Percentiles rank a stretch among this genome's conserved stretches.
phyloP scores from a whole-genome alignment of 1,284 basidiomycete species.

The Trametes hirsuta region DNA sequence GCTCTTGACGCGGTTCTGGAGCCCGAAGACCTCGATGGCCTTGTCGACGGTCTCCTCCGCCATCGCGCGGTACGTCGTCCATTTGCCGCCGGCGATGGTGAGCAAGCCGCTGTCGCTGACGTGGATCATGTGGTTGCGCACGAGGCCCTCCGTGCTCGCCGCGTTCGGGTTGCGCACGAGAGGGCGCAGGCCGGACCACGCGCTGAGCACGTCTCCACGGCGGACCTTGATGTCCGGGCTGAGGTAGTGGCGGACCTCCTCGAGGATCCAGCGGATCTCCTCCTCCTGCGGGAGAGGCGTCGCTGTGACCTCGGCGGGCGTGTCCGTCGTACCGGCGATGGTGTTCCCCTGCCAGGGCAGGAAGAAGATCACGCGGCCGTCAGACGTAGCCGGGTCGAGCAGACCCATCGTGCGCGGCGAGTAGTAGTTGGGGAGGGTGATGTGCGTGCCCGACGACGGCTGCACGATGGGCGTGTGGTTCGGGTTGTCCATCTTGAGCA shows the following conservation, averaged over 20 bases:
- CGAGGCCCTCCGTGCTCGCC: constrained; percentile 84
- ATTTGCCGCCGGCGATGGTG: constrained; percentile 97
- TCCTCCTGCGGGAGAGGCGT: constrained; percentile 90
- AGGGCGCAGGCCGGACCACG: constrained; percentile 93
- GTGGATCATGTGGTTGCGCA: constrained; percentile 95
- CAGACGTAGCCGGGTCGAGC: constrained; percentile 93
- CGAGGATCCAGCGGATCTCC: constrained; percentile 96
- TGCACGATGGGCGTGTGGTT: constrained; percentile 87
- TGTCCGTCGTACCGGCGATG: constrained; percentile 96
- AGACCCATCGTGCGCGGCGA: constrained; percentile 95
- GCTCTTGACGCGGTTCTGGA: constrained; percentile 58
- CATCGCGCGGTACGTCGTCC: constrained; percentile 98
- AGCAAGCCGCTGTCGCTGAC: constrained; percentile 82
- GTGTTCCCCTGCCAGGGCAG: constrained; percentile 98
- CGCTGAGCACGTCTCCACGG: constrained; percentile 95
- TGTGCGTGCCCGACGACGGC: constrained; percentile 92
- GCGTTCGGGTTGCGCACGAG: constrained; percentile 86
- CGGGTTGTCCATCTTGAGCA: constrained; percentile 88
- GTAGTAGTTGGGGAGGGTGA: constrained; percentile 97
- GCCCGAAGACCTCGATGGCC: constrained; percentile 80
- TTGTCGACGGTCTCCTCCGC: constrained; percentile 94
- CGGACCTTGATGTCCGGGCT: constrained; percentile 93
- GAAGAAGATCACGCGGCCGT: constrained; percentile 98
- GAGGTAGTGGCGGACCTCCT: constrained; percentile 90
- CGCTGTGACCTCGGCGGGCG: constrained; percentile 75